Base-by-base conservation (phyloP, 2,329 filamentous ascomycete genomes). In the Xylariaceae sp. region DNA sequence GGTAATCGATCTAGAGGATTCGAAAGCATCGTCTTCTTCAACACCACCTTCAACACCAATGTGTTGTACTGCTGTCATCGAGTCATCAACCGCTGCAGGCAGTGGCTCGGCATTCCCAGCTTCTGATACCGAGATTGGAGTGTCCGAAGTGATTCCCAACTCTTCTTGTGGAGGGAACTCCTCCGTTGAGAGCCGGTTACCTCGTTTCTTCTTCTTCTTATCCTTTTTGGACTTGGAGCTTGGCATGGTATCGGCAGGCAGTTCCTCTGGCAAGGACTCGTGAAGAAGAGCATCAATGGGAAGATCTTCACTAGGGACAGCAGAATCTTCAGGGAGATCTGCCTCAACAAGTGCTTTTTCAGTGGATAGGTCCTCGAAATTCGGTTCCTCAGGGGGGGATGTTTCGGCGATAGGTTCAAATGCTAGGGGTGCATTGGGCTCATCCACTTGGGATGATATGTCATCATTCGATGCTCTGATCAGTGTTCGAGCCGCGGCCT, bases 151-250 rank as follows among this genome's bases (percentile, higher is more conserved):
- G 6, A 10, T 50, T 22, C 5, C 38, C 48, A 20, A 40, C 40
- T 40, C 19, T 39, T 39, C 42, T 35, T 21, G 27, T 40, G 21
- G 44, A 35, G 17, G 33, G 21, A 11, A n/a, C 16, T 37, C 44
- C n/a, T 58, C 52, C 5, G 27, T 22, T 10, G 42, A 5, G 29
- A 43, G 19, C 17, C 45, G 43, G 37, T 46, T 50, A 20, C 46
- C 48, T 48, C 40, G 46, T 46, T 56, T 53, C 29, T 56, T 50
- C 43, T 55, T 55, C 37, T 58, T 55, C 45, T 58, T 56, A n/a
- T 54, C 52, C 42, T 55, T 56, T 45, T 58, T 52, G 10, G 57
- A 53, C 36, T 53, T 54, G 22, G 22, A 40, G 22, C 32, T 22
- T 22, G 19, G 20, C 5, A 27, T 16, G 14, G 22, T 23, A 32